A percentile compares a stretch with the other conserved stretches of the same genome.
Conservation (phyloP, 805 yeast genomes). For the Saturnispora kantuleensis region DNA sequence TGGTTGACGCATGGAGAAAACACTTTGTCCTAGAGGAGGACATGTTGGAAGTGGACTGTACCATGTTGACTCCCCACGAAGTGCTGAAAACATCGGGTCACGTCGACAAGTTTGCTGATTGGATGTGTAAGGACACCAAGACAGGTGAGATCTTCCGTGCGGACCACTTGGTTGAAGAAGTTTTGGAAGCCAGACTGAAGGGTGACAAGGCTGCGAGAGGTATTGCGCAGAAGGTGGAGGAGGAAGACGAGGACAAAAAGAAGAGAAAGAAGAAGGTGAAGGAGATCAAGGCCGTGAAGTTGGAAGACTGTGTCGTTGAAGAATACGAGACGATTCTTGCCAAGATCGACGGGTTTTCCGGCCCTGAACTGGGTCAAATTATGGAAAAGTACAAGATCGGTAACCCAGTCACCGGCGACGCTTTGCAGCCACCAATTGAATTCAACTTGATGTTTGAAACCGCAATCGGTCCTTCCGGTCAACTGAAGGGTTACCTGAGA, state of each 20-base stretch:
- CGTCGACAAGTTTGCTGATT: constrained; percentile 97
- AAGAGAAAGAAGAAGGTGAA: constrained; percentile 94
- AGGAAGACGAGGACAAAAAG: constrained; percentile 68
- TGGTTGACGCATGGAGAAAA: constrained; percentile 93
- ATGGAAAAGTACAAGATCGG: constrained; percentile 74
- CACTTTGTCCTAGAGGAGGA: constrained; percentile 97
- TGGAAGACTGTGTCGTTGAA: constrained; percentile 66
- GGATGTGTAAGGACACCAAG: constrained; percentile 95
- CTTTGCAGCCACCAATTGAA: constrained; percentile 82
- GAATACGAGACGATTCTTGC: constrained; percentile 87
- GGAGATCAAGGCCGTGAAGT: constrained; percentile 80
- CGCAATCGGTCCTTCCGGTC: constrained; percentile 98
- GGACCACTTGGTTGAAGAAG: constrained; percentile 97
- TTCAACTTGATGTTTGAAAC: constrained; percentile 99
- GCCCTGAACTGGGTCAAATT: constrained; percentile 82
- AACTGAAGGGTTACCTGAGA: constrained; percentile 86
- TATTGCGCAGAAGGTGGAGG: constrained; percentile 50
- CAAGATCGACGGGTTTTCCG: constrained; percentile 91
- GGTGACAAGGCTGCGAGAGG: constrained; percentile 98
- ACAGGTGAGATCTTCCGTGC: constrained; percentile 99
- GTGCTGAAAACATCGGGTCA: constrained; percentile 98
- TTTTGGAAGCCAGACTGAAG: constrained; percentile 87
- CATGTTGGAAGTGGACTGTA: constrained; percentile 96
- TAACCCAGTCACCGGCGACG: constrained; percentile 85
- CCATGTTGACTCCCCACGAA: constrained; percentile 96